Evolutionary conservation across 2,329 filamentous ascomycete genomes (phyloP).

Genomic region (Pseudovirgaria hyperparasitica): DNA sequence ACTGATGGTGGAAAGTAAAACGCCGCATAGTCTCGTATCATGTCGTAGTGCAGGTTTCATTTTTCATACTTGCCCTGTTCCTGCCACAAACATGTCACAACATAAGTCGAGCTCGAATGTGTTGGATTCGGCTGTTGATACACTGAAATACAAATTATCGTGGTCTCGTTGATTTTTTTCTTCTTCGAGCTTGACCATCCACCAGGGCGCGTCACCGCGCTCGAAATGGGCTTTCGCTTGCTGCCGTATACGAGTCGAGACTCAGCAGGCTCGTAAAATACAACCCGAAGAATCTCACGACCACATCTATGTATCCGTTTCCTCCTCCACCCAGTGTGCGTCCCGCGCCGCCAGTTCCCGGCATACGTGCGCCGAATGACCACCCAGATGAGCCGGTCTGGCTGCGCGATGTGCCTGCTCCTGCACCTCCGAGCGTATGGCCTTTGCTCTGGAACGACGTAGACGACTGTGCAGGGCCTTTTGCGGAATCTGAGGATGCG

Average conservation of each 20-base stretch:
- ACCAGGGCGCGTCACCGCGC: too few relatives aligned
- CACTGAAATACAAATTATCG: too few relatives aligned
- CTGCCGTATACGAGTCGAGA: conserved; percentile 30
- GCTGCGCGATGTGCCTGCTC: neutral
- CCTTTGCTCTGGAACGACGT: conserved; percentile 29
- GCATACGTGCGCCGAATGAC: conserved; percentile 12
- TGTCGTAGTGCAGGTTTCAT: too few relatives aligned
- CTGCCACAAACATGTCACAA: too few relatives aligned
- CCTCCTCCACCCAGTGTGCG: conserved; percentile 16
- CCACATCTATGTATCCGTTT: conserved; percentile 24
- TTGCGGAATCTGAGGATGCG: conserved; percentile 26
- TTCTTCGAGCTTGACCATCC: too few relatives aligned
- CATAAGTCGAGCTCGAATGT: too few relatives aligned
- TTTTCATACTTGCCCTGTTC: too few relatives aligned
- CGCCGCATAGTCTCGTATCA: too few relatives aligned
- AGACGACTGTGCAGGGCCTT: conserved; percentile 20
- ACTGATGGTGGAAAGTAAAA: too few relatives aligned
- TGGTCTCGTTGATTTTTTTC: too few relatives aligned
- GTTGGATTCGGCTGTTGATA: too few relatives aligned
- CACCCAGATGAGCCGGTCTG: conserved; percentile 12
- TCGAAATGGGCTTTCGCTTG: conserved; percentile 32
- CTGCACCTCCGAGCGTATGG: conserved; percentile 24
- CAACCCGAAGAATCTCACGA: conserved; percentile 33
- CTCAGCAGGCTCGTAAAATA: conserved; percentile 33
- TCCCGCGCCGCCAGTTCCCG: conserved; percentile 12